Evolutionary conservation across 306 rosid species (phyloP).

Genomic region (Elaeagnus macrophylla): DNA sequence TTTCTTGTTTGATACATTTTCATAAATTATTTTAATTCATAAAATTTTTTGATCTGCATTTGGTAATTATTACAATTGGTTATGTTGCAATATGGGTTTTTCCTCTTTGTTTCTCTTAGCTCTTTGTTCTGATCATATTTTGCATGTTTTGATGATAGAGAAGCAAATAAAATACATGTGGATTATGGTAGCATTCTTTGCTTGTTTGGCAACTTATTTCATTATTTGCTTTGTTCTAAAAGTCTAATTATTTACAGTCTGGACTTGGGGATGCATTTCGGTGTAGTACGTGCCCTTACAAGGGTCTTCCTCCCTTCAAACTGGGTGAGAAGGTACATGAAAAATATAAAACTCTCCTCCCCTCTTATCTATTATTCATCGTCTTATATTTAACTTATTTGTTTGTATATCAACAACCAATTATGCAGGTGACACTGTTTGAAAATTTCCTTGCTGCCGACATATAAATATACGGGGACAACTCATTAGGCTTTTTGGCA

Average conservation of each 20-base stretch:
- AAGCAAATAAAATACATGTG: not conserved
- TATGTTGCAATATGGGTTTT: not conserved
- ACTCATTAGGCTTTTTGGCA: not conserved
- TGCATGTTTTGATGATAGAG: too few relatives aligned
- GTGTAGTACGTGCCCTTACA: too few relatives aligned
- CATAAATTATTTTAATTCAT: too few relatives aligned
- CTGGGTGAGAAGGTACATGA: conserved; percentile 89
- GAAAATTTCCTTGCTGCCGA: conserved; percentile 76
- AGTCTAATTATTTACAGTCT: conserved; percentile 56
- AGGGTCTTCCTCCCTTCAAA: conserved; percentile 88
- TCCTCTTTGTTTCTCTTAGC: too few relatives aligned
- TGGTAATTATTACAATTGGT: too few relatives aligned
- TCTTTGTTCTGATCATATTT: not conserved
- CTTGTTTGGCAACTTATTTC: not conserved
- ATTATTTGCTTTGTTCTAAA: conserved; percentile 21
- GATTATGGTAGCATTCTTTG: not conserved
- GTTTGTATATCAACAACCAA: not conserved
- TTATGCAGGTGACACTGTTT: conserved; percentile 56
- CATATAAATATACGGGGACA: conserved; percentile 24
- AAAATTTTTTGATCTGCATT: too few relatives aligned
- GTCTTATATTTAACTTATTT: not conserved
- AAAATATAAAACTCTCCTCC: not conserved
- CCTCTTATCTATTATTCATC: not conserved
- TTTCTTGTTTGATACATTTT: too few relatives aligned
- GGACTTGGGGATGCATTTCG: conserved; percentile 97